These are phyloP conservation scores for Niebla homalea DNA, from an alignment of 495 filamentous ascomycete species.

Conservation along the genomic window DNA sequence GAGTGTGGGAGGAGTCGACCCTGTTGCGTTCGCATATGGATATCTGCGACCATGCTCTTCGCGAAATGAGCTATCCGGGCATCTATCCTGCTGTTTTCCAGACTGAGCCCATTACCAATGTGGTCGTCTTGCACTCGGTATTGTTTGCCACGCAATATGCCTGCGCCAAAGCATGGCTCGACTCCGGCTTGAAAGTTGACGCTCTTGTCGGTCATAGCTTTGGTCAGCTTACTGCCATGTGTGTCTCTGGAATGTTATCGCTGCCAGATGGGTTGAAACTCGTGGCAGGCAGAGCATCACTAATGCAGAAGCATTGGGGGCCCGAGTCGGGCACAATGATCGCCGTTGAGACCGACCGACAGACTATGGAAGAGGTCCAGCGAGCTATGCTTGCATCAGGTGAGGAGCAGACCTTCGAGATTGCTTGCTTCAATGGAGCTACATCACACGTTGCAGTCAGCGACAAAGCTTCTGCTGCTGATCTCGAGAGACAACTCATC, in stretches of 20 bases:
- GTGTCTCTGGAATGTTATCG: constrained; percentile 23
- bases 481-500: constrained; percentile 12
- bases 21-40: constrained; percentile 30
- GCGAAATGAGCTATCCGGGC: constrained; percentile 18
- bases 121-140: constrained; percentile 28
- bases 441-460: constrained; percentile 26
- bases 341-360: constrained; percentile 27
- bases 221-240: constrained; percentile 37
- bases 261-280: constrained; percentile 28
- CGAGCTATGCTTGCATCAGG: neutral
- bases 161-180: constrained; percentile 35
- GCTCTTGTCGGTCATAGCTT: constrained; percentile 39
- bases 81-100: constrained; percentile 36
- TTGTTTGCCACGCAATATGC: constrained; percentile 38
- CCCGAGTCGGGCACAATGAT: constrained; percentile 32
- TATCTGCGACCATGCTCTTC: constrained; percentile 21
- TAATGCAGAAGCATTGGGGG: constrained; percentile 27
- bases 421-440: constrained; percentile 37
- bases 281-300: constrained; percentile 24
- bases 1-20: constrained; percentile 20
- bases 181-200: constrained; percentile 27
- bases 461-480: constrained; percentile 21
- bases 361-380: constrained; percentile 10
- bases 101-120: constrained; percentile 20
- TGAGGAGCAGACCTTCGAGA: constrained; percentile 8